Base-by-base conservation (phyloP, 2,329 filamentous ascomycete genomes). In the Claviceps humidiphila region DNA sequence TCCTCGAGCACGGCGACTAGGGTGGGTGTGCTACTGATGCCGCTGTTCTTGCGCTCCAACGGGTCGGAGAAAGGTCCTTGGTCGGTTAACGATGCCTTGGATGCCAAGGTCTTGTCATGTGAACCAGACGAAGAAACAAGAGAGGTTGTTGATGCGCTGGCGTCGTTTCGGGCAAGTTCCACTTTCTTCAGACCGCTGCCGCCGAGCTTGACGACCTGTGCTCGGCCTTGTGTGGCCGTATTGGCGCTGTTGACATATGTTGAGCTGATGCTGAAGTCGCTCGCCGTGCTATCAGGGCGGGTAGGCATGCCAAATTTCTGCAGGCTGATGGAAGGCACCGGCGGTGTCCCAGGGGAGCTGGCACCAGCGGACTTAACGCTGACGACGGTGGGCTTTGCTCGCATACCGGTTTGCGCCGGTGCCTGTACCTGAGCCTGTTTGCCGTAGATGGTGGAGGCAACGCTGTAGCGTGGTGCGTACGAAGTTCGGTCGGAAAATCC, bases 371-470 rank as follows among this genome's bases (percentile, higher is more conserved):
- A 85, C 68, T 89, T 93, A 58, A 98, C 89, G 61, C 88, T 95
- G 64, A 98, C 89, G 63, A 97, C 84, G 39, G 89, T 90, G 9
- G 93, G 89, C 69, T 93, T 94, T 57, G 86, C 87, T 55, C 89
- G 82, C 64, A 91, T 86, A 54, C 88, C 86, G 50, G 89, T 93
- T 62, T 93, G 89, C 0, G 89, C 89, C 1, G 90, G 85, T 74
- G 86, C 64, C 75, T 89, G 59, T 40, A 95, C 81, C 50, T 95
- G 82, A 16, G 88, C 89, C 62, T 94, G 89, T 71, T 90, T 91
- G 58, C 89, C 87, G 64, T 96, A 97, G 51, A 95, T 89, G 20
- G 91, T 96, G 1, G 90, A 95, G 3, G 89, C 90, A 57, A 97
- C 86, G 63, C 87, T 90, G 48, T 78, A 82, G 53, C 82, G 76